Conservation (phyloP, 352 stramenopile species). For the Peronospora farinosa region DNA sequence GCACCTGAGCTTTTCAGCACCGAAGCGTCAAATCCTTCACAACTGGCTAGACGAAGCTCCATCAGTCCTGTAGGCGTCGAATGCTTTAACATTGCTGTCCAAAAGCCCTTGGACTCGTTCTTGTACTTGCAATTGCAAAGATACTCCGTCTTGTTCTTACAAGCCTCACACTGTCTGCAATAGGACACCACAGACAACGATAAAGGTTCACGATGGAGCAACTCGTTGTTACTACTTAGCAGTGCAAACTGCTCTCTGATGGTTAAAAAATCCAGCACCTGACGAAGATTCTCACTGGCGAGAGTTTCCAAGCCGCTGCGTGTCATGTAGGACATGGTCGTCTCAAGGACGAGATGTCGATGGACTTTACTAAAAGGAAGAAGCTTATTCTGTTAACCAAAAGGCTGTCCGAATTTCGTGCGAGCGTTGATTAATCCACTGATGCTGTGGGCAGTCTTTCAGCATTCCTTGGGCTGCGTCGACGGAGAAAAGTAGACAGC, state of each 20-base stretch:
- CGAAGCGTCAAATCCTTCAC: conserved; percentile 34
- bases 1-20: conserved; percentile 31
- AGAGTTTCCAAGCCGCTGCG: conserved; percentile 21
- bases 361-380: background rate
- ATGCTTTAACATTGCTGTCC: conserved; percentile 42
- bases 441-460: conserved; percentile 86
- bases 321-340: conserved; percentile 10
- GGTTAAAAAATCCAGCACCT: conserved; percentile 49
- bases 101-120: conserved; percentile 38
- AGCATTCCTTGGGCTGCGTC: conserved; percentile 54
- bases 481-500: conserved; percentile 8
- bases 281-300: conserved; percentile 43
- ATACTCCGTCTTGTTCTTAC: conserved; percentile 42
- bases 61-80: conserved; percentile 32
- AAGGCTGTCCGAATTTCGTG: conserved; percentile 80
- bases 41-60: conserved; percentile 52
- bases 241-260: conserved; percentile 57
- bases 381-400: conserved; percentile 50
- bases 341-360: too few species aligned
- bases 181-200: conserved; percentile 43
- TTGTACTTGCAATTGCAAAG: conserved; percentile 43
- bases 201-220: conserved; percentile 41
- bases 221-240: conserved; percentile 33
- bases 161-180: conserved; percentile 51
- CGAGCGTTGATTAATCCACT: conserved; percentile 86